Evolutionary conservation across 2,329 filamentous ascomycete genomes (phyloP).

Genomic region (Dryadomyces quercus-mongolicae): DNA sequence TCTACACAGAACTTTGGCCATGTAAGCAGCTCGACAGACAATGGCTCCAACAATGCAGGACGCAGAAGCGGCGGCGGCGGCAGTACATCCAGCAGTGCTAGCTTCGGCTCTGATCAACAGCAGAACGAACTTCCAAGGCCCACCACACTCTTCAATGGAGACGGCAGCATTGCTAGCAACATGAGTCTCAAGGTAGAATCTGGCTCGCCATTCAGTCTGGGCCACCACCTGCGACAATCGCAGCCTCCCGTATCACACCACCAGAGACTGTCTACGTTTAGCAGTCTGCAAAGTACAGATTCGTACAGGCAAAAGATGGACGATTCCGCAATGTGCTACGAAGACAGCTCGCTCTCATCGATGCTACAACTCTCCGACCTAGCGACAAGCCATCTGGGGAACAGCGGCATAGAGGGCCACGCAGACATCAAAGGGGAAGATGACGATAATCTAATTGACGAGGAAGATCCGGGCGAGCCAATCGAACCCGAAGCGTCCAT

Average conservation of each 20-base stretch:
- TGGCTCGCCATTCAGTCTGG: no score
- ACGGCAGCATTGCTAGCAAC: slow-evolving; percentile 22
- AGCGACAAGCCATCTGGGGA: slow-evolving; percentile 20
- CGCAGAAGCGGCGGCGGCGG: not conserved
- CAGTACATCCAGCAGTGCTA: not conserved
- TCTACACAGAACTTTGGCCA: slow-evolving; percentile 29
- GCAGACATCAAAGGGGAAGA: slow-evolving; percentile 30
- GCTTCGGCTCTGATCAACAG: not conserved
- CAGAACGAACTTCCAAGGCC: slow-evolving; percentile 13
- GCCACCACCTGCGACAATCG: slow-evolving; percentile 15
- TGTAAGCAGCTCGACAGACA: slow-evolving; percentile 22
- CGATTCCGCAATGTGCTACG: slow-evolving; percentile 19
- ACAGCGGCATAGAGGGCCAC: slow-evolving; percentile 16
- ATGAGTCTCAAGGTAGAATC: slow-evolving; percentile 13
- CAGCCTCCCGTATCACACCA: slow-evolving; percentile 19
- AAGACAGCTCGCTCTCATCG: slow-evolving; percentile 16
- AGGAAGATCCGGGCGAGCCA: slow-evolving; percentile 43
- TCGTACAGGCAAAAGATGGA: slow-evolving; percentile 24
- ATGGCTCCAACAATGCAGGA: slow-evolving; percentile 4
- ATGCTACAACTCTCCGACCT: slow-evolving; percentile 22
- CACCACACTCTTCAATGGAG: slow-evolving; percentile 15
- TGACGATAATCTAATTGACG: slow-evolving; percentile 40
- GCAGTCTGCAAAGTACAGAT: slow-evolving; percentile 17
- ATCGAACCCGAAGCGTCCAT: slow-evolving; percentile 27
- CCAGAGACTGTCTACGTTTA: slow-evolving; percentile 1